Conservation (phyloP, 805 yeast species). For the Ogataea salicorniae region DNA sequence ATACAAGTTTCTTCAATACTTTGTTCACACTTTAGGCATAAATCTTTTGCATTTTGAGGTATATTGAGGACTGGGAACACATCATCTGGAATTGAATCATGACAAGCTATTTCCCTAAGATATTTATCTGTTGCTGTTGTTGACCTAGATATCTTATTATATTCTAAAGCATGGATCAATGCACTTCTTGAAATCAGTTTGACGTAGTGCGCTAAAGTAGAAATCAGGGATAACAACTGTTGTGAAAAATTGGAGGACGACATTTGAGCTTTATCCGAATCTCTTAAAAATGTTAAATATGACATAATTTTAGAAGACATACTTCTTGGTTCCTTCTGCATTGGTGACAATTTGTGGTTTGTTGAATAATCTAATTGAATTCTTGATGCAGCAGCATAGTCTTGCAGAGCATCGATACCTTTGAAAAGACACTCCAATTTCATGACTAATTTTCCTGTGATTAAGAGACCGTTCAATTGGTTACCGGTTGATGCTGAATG, state of each 20-base stretch:
- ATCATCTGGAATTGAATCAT: constrained; percentile 36
- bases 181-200: constrained; percentile 81
- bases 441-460: constrained; percentile 67
- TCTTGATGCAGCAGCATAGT: constrained; percentile 15
- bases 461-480: constrained; percentile 57
- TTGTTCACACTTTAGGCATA: constrained; percentile 64
- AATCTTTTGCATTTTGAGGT: constrained; percentile 63
- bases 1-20: constrained; percentile 85
- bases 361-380: constrained; percentile 18
- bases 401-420: constrained; percentile 55
- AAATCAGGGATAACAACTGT: constrained; percentile 71
- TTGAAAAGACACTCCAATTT: constrained; percentile 72
- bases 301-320: constrained; percentile 87
- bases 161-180: constrained; percentile 66
- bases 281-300: constrained; percentile 77
- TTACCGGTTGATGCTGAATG: constrained; percentile 74
- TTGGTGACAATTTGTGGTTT: constrained; percentile 30
- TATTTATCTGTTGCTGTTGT: constrained; percentile 61
- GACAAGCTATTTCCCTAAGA: constrained; percentile 46
- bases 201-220: constrained; percentile 88
- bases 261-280: constrained; percentile 35
- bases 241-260: constrained; percentile 44
- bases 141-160: constrained; percentile 52
- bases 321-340: constrained; percentile 69
- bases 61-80: constrained; percentile 41